phyloP scores from a whole-genome alignment of 2,329 filamentous ascomycete genomes.

The Alternaria burnsii region DNA sequence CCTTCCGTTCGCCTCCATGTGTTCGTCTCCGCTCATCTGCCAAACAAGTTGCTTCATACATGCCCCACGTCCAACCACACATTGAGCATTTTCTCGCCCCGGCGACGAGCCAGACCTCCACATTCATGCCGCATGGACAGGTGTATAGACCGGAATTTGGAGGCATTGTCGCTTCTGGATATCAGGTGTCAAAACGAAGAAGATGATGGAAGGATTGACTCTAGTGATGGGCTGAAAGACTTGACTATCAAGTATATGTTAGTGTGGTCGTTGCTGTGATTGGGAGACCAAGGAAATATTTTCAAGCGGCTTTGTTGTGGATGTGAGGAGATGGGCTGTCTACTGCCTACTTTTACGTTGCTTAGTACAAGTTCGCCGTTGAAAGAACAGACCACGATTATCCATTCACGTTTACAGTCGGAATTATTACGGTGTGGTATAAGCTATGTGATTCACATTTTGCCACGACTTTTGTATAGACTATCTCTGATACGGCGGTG shows the following conservation, averaged over 20 bases:
- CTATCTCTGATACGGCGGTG: constrained; percentile 15
- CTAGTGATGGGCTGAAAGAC: not conserved
- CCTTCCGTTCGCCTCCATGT: not conserved
- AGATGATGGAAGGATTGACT: not conserved
- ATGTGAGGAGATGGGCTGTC: not conserved
- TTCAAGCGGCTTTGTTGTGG: not conserved
- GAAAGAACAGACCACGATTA: not conserved
- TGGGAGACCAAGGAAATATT: not conserved
- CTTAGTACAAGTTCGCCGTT: not conserved
- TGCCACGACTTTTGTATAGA: not conserved
- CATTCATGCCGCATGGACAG: not conserved
- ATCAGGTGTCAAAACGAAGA: not conserved
- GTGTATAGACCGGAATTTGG: not conserved
- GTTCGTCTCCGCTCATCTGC: not conserved
- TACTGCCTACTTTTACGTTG: not conserved
- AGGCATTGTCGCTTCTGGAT: not conserved
- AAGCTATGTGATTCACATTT: not conserved
- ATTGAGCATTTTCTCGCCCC: not conserved
- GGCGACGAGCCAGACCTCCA: not conserved
- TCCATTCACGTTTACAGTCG: not conserved
- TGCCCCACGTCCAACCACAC: constrained; percentile 5
- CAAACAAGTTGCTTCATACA: not conserved
- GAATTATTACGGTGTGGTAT: not conserved
- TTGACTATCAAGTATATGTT: not conserved
- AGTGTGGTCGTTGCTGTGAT: not conserved